Evolutionary conservation across 75 land plant species (phyloP), one percentile per base, ranked within the genome.

Genomic region (Pinus albicaulis): DNA sequence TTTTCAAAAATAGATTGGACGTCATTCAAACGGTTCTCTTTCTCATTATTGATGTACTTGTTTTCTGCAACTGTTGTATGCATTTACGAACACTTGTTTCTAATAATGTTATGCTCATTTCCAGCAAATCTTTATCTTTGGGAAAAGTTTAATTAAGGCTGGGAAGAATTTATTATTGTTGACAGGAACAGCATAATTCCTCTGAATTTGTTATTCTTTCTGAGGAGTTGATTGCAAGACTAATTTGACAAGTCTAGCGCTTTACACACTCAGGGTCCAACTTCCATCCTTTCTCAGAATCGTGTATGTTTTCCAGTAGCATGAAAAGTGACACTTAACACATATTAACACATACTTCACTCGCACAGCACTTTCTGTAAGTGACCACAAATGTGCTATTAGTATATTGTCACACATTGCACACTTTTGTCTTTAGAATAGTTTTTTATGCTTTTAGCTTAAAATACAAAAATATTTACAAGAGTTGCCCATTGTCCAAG

Each of bases 401-500:
- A 34, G 14, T 24, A 13, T 26, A 41, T 41, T 22, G 11, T 12
- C 20, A 68, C 41, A 36, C 34, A 41, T 68, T 2, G 22, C 23
- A 68, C 20, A 41, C 71, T 41, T 22, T 52, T 74, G 31, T 28
- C 16, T 55, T 12, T 24, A 74, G 17, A 20, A 76, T 25, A 76
- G 14, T 15, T 12, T 41, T 34, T 14, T 1, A 36, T 17, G 4
- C 16, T 48, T 48, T 48, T 48, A 10, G 12, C 1, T 48, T 31
- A 15, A n/a, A 59, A 17, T 25, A 36, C 66, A 75, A 58, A 14
- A 20, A 71, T 17, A 25, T 56, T 7, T 3, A 36, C 36, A 44
- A 44, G 26, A 68, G 61, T 61, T 59, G 26, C 53, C 58, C 73
- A 24, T 12, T 48, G n/a, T 24, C 79, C 69, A 56, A 59, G 16